Evolutionary conservation across 805 yeast species (phyloP).

Genomic region (Metschnikowia cerradonensis): DNA sequence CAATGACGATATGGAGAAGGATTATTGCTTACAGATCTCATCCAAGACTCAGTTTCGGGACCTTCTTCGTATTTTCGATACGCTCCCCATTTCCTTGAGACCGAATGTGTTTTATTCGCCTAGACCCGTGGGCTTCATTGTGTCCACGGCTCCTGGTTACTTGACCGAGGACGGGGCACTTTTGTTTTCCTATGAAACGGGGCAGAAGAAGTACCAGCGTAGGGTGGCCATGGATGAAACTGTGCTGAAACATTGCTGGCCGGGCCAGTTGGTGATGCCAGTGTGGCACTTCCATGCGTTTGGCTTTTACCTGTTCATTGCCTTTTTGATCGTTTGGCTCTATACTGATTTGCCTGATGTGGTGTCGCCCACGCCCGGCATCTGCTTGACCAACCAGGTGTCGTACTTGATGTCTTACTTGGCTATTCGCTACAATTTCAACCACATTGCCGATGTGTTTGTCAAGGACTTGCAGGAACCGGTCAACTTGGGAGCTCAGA

Average conservation of each 20-base stretch:
- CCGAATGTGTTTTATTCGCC: slow-evolving; percentile 73
- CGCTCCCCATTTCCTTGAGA: slow-evolving; percentile 69
- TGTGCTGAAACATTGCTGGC: slow-evolving; percentile 67
- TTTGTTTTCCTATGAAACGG: slow-evolving; percentile 61
- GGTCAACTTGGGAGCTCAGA: slow-evolving; percentile 48
- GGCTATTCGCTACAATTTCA: slow-evolving; percentile 33
- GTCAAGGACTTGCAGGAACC: slow-evolving; percentile 44
- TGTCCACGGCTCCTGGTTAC: slow-evolving; percentile 69
- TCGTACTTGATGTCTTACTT: slow-evolving; percentile 21
- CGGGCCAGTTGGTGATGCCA: slow-evolving; percentile 85
- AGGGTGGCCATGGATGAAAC: slow-evolving; percentile 44
- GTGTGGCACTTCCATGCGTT: slow-evolving; percentile 53
- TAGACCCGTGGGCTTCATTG: slow-evolving; percentile 59
- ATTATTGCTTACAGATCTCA: slow-evolving; percentile 80
- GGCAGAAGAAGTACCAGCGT: slow-evolving; percentile 38
- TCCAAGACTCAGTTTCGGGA: slow-evolving; percentile 55
- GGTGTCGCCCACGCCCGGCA: slow-evolving; percentile 89
- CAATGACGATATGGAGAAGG: slow-evolving; percentile 81
- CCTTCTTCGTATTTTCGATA: slow-evolving; percentile 56
- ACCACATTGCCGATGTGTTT: slow-evolving; percentile 43
- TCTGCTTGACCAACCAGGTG: slow-evolving; percentile 65
- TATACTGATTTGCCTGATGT: slow-evolving; percentile 91
- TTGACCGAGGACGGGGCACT: slow-evolving; percentile 81
- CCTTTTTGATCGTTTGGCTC: slow-evolving; percentile 63
- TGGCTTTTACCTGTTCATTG: slow-evolving; percentile 37